Base-by-base conservation (phyloP, 768 basidiomycete species). In the Agrocybe praecox region DNA sequence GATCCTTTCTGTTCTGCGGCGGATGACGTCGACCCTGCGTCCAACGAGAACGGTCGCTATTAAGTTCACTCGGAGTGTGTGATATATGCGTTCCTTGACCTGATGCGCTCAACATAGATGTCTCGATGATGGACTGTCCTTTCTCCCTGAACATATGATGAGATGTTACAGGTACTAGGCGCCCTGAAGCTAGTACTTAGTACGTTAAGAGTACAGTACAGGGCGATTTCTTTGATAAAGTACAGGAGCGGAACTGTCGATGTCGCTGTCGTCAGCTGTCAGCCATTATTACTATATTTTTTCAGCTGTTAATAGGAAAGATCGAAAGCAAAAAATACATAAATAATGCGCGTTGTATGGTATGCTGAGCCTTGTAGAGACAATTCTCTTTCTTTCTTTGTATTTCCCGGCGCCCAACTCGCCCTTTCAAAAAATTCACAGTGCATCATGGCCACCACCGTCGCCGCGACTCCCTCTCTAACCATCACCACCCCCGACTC, bases 391-490 rank as follows among this genome's bases (percentile, higher is more conserved):
- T n/a, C n/a, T n/a, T n/a, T n/a, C n/a, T n/a, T n/a, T n/a, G n/a
- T n/a, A 17, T 43, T 34, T 50, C 17, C 42, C 48, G 53, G 58
- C 58, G 58, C 49, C 58, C 53, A 59, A 59, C 58, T 59, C 58
- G 58, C 53, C 19, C 49, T 46, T 47, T 12, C 45, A 29, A 14
- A 29, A 26, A 22, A 8, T 18, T 53, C n/a, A 46, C 21, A 3
- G 14, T 19, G 10, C 17, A 52, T 19, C 11, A n/a, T 49, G 19
- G 36, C 33, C 46, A 43, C 26, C 34, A 15, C 12, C 36, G 36
- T 12, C 36, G 12, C 36, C 36, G 36, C 36, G 14, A 40, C 36
- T 6, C 36, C 36, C n/a, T 40, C 36, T 4, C 14, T 40, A 14
- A 40, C 12, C 36, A 40, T 14, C 36, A 40, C 36, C 12, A 14